Evolutionary conservation across 2,329 filamentous ascomycete species (phyloP).

Genomic region (Penicillium sp.): DNA sequence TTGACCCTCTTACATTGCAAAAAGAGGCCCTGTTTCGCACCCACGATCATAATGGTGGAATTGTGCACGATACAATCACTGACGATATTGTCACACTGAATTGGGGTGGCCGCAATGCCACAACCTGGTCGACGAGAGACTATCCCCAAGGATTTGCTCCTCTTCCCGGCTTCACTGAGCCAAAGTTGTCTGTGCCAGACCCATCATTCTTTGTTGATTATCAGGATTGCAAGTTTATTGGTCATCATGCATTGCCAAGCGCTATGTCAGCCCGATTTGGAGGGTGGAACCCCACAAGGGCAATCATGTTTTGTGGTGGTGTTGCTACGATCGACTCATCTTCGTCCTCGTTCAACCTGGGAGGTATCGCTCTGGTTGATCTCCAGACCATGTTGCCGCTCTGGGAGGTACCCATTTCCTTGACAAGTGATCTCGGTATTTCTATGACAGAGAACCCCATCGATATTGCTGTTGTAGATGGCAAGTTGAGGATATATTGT

Average conservation of each 20-base stretch:
- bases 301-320: constrained; percentile 51
- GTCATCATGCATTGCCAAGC: constrained; percentile 39
- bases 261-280: constrained; percentile 3
- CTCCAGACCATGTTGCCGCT: constrained; percentile 47
- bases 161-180: constrained; percentile 23
- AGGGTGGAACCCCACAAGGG: constrained; percentile 14
- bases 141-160: constrained; percentile 23
- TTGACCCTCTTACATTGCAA: constrained; percentile 40
- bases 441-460: constrained; percentile 52
- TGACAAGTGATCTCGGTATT: constrained; percentile 42
- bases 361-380: constrained; percentile 52
- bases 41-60: constrained; percentile 49
- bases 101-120: constrained; percentile 48
- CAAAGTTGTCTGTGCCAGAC: constrained; percentile 32
- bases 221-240: constrained; percentile 55
- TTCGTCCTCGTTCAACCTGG: constrained; percentile 31
- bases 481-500: constrained; percentile 49
- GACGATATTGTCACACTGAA: constrained; percentile 44
- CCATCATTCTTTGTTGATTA: constrained; percentile 51
- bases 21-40: constrained; percentile 38
- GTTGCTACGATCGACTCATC: constrained; percentile 39
- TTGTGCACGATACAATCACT: constrained; percentile 43
- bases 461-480: constrained; percentile 47
- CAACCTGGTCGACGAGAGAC: constrained; percentile 35
- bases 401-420: constrained; percentile 48